A percentile compares a stretch with the other conserved stretches of the same genome.
phyloP scores from a whole-genome alignment of 2,329 filamentous ascomycete genomes.

The Xylariaceae sp. region DNA sequence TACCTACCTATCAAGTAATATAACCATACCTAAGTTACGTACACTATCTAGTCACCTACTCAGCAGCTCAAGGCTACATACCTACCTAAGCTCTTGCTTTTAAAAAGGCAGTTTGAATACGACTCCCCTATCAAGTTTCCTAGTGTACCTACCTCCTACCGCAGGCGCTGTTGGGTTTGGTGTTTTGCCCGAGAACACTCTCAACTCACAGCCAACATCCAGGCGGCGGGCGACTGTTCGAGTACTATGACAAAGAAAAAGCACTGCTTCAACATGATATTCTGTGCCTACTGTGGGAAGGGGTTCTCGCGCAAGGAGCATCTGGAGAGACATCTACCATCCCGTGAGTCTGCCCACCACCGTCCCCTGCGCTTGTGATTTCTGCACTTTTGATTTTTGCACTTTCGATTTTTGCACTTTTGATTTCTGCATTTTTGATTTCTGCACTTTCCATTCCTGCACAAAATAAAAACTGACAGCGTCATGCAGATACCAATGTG shows the following conservation, averaged over 20 bases:
- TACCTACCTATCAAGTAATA: background rate
- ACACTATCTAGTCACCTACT: too few species aligned
- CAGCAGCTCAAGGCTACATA: too few species aligned
- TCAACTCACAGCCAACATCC: background rate
- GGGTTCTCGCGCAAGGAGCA: conserved; percentile 52
- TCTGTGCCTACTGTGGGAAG: conserved; percentile 51
- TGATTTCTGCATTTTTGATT: too few species aligned
- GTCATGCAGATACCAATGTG: conserved; percentile 46
- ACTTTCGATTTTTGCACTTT: too few species aligned
- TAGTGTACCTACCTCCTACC: too few species aligned
- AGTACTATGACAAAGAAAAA: background rate
- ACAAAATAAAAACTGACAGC: conserved; percentile 13
- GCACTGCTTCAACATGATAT: conserved; percentile 29
- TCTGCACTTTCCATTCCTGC: background rate
- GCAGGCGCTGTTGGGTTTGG: too few species aligned
- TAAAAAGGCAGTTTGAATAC: too few species aligned
- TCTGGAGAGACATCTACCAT: conserved; percentile 50
- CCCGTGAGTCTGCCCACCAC: conserved; percentile 36
- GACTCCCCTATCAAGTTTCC: too few species aligned
- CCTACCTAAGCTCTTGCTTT: too few species aligned
- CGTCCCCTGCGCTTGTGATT: background rate
- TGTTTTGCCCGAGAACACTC: too few species aligned
- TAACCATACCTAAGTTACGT: too few species aligned
- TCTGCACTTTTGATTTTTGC: background rate
- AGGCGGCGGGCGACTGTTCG: background rate